Conservation (phyloP, 768 basidiomycete species). For the Tylopilus subfusipes region DNA sequence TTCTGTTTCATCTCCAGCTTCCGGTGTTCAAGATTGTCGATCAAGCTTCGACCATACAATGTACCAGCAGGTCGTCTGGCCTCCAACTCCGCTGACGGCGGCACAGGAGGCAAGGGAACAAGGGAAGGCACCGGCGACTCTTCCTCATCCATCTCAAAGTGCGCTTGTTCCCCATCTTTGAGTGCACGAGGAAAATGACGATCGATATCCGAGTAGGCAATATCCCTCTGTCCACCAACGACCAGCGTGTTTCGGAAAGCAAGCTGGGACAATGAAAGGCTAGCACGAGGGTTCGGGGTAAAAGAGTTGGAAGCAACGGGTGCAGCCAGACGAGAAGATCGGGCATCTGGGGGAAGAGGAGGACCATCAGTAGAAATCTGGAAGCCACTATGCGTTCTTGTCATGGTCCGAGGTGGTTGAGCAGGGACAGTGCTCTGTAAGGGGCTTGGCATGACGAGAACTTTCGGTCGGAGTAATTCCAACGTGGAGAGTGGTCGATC, state of each 20-base stretch:
- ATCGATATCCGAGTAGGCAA: conserved; percentile 59
- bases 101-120: conserved; percentile 29
- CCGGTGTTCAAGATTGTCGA: conserved; percentile 82
- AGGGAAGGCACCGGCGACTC: conserved; percentile 33
- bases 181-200: conserved; percentile 63
- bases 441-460: conserved; percentile 93
- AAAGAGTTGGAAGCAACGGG: conserved; percentile 59
- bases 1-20: conserved; percentile 81
- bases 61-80: conserved; percentile 66
- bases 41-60: conserved; percentile 83
- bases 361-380: conserved; percentile 65
- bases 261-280: conserved; percentile 73
- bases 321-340: conserved; percentile 47
- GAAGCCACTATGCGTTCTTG: conserved; percentile 53
- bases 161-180: conserved; percentile 73
- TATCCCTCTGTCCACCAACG: conserved; percentile 63
- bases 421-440: conserved; percentile 50
- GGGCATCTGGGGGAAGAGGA: conserved; percentile 64
- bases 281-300: conserved; percentile 73
- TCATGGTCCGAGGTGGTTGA: conserved; percentile 32
- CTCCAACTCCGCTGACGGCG: conserved; percentile 32
- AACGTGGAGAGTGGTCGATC: conserved; percentile 68
- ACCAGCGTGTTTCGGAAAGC: conserved; percentile 81
- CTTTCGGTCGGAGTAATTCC: conserved; percentile 81
- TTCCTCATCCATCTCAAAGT: conserved; percentile 43